Evolutionary conservation across 2,329 filamentous ascomycete genomes (phyloP), one percentile per base, ranked within the genome.

Genomic region (Orbilia brochopaga): DNA sequence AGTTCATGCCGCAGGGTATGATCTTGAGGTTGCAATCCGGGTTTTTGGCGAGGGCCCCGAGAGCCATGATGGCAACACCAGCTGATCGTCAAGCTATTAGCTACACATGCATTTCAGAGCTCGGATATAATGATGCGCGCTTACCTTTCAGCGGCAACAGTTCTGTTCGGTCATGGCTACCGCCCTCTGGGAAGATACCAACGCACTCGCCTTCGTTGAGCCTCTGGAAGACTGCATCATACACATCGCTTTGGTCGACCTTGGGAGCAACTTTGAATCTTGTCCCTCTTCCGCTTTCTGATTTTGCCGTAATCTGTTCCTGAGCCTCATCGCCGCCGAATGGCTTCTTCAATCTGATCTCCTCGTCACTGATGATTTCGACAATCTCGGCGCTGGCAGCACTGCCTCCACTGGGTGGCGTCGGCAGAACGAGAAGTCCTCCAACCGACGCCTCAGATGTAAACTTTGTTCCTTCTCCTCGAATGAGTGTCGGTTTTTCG

Each of bases 1-100:
- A 99, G 80, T 99, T 99, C 93, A 99, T 97, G 76, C 93, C 93
- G 57, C 94, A 92, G 2, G 94, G 94, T 23, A 99, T 91, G 76
- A 99, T 97, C 80, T 92, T 95, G 73, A 99, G 83, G 30, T 90
- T 91, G 78, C 91, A 96, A 74, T 93, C 85, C 1, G 92, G 92
- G 73, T 92, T 87, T 64, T 91, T 88, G 3, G 90, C 91, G 57
- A 97, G 83, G 0, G 94, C 89, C 42, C 93, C 93, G 37, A 99
- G 85, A 11, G 93, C 94, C 93, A 99, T 99, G 78, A 99, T 94
- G 67, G 94, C 94, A 70, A 99, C 91, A 79, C 93, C 93, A 76
- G 94, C 93, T 86, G 74, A 10, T 63, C 55, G 17, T 59, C 42
- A 72, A 57, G 75, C 44, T 37, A 40, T 61, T 75, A 73, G 63